Conservation (phyloP, 2,329 filamentous ascomycete genomes). For the Xylariaceae sp. region DNA sequence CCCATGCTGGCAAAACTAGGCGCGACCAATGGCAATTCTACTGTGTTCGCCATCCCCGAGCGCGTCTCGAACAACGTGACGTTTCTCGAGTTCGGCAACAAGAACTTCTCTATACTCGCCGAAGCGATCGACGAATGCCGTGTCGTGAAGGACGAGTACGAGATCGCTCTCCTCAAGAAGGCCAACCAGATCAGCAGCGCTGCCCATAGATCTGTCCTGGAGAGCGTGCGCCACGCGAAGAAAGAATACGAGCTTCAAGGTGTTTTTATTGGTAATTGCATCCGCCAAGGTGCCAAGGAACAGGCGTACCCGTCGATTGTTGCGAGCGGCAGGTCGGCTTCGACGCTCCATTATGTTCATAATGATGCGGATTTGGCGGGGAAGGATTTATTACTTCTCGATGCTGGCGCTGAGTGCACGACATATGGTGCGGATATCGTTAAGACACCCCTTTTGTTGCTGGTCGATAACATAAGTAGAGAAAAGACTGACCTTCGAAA, state of each 20-base stretch:
- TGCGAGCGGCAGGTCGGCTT: conserved; percentile 71
- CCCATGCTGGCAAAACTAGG: conserved; percentile 56
- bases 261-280: conserved; percentile 69
- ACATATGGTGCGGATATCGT: conserved; percentile 65
- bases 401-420: conserved; percentile 73
- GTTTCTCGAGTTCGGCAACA: conserved; percentile 63
- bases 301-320: conserved; percentile 87
- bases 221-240: conserved; percentile 54
- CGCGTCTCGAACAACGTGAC: conserved; percentile 69
- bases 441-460: conserved; percentile 30
- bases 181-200: conserved; percentile 65
- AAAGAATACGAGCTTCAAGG: conserved; percentile 84
- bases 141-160: conserved; percentile 68
- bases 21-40: conserved; percentile 36
- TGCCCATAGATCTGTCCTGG: conserved; percentile 59
- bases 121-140: conserved; percentile 62
- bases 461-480: not conserved
- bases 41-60: conserved; percentile 70
- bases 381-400: conserved; percentile 75
- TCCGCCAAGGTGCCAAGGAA: conserved; percentile 68
- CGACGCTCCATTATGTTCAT: conserved; percentile 81
- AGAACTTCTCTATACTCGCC: conserved; percentile 52
- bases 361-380: conserved; percentile 65
- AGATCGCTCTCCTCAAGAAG: conserved; percentile 65
- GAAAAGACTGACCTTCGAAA: conserved; percentile 33